Evolutionary conservation across 2,329 filamentous ascomycete genomes (phyloP), one percentile per base, ranked within the genome.

Genomic region (Colletotrichum spinosum): DNA sequence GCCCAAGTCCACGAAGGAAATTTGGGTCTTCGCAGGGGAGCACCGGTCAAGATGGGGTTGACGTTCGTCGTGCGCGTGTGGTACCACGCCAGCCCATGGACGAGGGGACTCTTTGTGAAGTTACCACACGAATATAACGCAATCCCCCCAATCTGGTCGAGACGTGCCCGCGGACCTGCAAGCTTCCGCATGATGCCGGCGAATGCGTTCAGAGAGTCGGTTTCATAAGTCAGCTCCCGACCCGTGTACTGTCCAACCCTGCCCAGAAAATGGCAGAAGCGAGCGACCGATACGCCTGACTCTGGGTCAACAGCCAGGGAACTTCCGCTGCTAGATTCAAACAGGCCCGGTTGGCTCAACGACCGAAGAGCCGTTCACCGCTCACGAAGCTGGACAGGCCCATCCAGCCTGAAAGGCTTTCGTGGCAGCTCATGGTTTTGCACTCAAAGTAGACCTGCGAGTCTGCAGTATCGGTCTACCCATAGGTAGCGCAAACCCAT

Each of bases 371-470:
- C 15, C 15, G 15, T 17, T 17, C 15, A 17, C 15, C 15, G 15
- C 15, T 17, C 2, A 2, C 2, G 15, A 17, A 17, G 15, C 15
- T 17, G 2, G 15, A 17, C 15, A 17, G 15, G 15, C 15, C 15
- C 15, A 2, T 17, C 15, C 15, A 17, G 15, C 15, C 15, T 25
- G 4, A 25, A 25, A 25, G 25, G 38, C 48, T 74, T 55, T 78
- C 76, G 1, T 75, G 75, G 61, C 76, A 78, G 9, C 73, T 71
- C 76, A 78, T 77, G 55, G 75, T 75, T 46, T 72, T 76, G 44
- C 78, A 80, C 44, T 80, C 75, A 72, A 77, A 80, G 57, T 78
- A 79, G 71, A 78, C 76, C 60, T 80, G 76, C 39, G 75, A 70
- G n/a, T 76, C 72, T 6, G 55, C 79, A 81, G 3, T 78, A 71